Evolutionary conservation across 1,284 basidiomycete species (phyloP), one percentile per base, ranked within the genome.

Genomic region (Apiotrichum porosum): DNA sequence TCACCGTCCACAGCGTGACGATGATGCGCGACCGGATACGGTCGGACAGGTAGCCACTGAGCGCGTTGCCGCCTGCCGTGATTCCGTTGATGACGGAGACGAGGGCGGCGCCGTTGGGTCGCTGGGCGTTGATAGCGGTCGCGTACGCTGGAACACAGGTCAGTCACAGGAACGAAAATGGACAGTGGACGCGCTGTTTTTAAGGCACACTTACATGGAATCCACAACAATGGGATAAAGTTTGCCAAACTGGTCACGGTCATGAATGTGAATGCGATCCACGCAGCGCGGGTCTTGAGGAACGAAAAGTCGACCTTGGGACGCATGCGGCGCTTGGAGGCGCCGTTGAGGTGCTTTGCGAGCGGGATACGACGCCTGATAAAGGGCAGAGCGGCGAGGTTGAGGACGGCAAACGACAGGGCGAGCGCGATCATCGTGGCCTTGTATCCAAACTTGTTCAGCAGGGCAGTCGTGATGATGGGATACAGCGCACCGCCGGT

Each of bases 51-150:
- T 58, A 69, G 14, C 69, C 71, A 6, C 69, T 47, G 9, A 71
- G 42, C 2, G 64, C 54, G 49, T 68, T 64, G 8, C 72, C 72
- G 2, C 47, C 33, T 9, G 30, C n/a, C 13, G 3, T 37, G 57
- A 47, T 40, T 61, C 63, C 68, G 48, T 75, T 75, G 62, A 74
- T 63, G 33, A 72, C 56, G 4, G 70, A 62, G 30, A 75, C 60
- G 17, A 72, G 53, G 8, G 61, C 62, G 4, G 69, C 69, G 1
- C 73, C 72, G 26, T 63, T 59, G 1, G 67, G 66, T 28, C 56
- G 48, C 3, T 53, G 54, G 17, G 69, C 43, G 18, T 59, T 58
- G 14, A 73, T 31, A 33, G 67, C 65, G 9, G 61, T 54, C 2
- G 69, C 71, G 41, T 63, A 73, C 3, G 66, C 66, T 70, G 36